Evolutionary conservation across 129 eudicot genomes (phyloP), one percentile per base, ranked within the genome.

Genomic region (Erigeron canadensis): DNA sequence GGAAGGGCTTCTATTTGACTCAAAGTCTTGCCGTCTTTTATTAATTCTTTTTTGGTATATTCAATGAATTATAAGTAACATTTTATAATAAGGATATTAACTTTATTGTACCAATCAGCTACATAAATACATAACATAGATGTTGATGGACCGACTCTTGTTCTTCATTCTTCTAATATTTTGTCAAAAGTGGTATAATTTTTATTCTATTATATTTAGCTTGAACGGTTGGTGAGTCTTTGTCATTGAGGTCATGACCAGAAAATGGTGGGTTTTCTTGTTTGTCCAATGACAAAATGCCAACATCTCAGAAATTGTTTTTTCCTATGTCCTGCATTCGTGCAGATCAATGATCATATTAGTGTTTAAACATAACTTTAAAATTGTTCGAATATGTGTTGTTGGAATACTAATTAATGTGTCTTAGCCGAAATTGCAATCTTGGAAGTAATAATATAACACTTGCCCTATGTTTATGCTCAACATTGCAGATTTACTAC

Each of bases 1-100:
- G 44, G 19, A 15, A 60, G 70, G 54, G 64, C 63, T 69, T 15
- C 6, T 15, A 54, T 70, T 53, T 40, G 40, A 70, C 53, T 56
- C 40, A 10, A 13, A 66, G 7, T 66, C 47, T 54, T 28, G 75
- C 75, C 75, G 75, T 56, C 75, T 42, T 54, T 55, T 21, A 70
- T 12, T n/a, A 53, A 5, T 16, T 55, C 9, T 70, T 53, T 16
- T 8, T 17, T 64, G 19, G 37, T 37, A 37, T 34, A 18, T 6
- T 41, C 18, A 64, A 17, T 19, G 7, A 65, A 19, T 44, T 45
- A 34, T 17, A 38, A 66, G 17, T 45, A 12, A 65, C 21, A 66
- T 45, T 63, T 7, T 63, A 63, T 63, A 63, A 12, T 37, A 8
- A 53, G 21, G 67, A 39, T 63, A 38, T 15, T 63, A 39, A 63